Conservation (phyloP, 2,329 filamentous ascomycete species). For the Aspergillus aculeatus region DNA sequence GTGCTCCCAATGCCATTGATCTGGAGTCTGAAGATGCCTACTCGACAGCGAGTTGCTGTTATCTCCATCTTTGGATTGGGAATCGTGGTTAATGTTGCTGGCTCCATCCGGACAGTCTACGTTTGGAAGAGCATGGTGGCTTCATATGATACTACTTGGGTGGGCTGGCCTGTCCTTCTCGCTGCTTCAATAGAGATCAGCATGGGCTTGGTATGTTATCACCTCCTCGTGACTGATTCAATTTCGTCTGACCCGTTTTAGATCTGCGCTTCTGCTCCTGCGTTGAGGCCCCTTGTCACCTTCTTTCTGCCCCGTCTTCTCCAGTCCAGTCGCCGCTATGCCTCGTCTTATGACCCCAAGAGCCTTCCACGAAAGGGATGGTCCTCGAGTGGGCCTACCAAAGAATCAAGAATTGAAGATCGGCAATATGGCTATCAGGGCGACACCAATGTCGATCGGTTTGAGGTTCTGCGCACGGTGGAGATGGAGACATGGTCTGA, state of each 20-base stretch:
- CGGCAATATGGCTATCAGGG: slow-evolving; percentile 19
- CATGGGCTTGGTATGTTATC: slow-evolving; percentile 33
- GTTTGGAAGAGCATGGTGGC: slow-evolving; percentile 34
- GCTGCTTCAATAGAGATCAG: slow-evolving; percentile 36
- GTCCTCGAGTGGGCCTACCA: slow-evolving; percentile 25
- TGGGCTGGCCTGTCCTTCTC: slow-evolving; percentile 34
- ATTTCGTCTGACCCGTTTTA: slow-evolving; percentile 14
- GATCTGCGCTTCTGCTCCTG: slow-evolving; percentile 40
- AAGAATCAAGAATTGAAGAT: slow-evolving; percentile 6
- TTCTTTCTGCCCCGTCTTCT: slow-evolving; percentile 35
- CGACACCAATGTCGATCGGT: slow-evolving; percentile 19
- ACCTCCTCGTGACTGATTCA: background rate
- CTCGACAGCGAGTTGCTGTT: slow-evolving; percentile 37
- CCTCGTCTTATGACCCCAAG: slow-evolving; percentile 18
- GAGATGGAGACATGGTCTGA: slow-evolving; percentile 38
- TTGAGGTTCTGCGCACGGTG: slow-evolving; percentile 36
- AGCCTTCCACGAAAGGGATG: slow-evolving; percentile 23
- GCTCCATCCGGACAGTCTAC: slow-evolving; percentile 35
- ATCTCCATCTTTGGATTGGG: slow-evolving; percentile 42
- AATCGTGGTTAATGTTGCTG: slow-evolving; percentile 36
- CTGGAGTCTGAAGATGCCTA: slow-evolving; percentile 39
- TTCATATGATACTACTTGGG: slow-evolving; percentile 36
- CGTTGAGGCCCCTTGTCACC: slow-evolving; percentile 35
- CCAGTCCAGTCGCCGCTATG: slow-evolving; percentile 25
- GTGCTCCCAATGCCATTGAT: slow-evolving; percentile 42